A percentile compares a stretch with the other conserved stretches of the same genome.
Conservation (phyloP, 1,284 basidiomycete species). For the Cryptococcus jaspeensis region DNA sequence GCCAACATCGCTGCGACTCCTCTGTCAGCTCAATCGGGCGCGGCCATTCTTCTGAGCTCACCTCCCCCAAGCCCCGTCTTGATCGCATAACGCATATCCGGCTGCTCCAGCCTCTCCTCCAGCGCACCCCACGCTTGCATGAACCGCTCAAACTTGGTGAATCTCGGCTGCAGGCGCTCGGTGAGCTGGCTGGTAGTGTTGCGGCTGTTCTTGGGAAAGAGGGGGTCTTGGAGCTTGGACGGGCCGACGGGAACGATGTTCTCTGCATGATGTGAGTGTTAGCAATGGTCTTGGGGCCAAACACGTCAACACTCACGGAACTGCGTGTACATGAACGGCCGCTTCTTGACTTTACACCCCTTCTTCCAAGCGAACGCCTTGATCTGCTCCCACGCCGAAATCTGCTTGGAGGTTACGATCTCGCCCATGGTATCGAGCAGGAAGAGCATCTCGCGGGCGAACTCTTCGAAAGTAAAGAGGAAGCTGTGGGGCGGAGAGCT, state of each 20-base stretch:
- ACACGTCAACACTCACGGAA: constrained; percentile 30
- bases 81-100: constrained; percentile 80
- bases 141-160: constrained; percentile 61
- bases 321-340: constrained; percentile 34
- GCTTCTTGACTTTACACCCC: constrained; percentile 6
- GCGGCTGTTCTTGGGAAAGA: constrained; percentile 79
- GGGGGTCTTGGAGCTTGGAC: constrained; percentile 58
- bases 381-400: constrained; percentile 31
- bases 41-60: constrained; percentile 7
- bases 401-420: constrained; percentile 27
- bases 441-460: constrained; percentile 73
- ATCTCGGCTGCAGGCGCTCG: constrained; percentile 63
- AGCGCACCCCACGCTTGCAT: constrained; percentile 73
- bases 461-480: constrained; percentile 90
- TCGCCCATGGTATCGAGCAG: constrained; percentile 74
- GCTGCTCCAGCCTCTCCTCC: constrained; percentile 66
- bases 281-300: neutral
- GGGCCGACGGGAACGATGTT: constrained; percentile 62
- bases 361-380: constrained; percentile 14
- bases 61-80: constrained; percentile 64
- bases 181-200: constrained; percentile 81
- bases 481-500: constrained; percentile 63
- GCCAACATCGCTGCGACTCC: constrained; percentile 68
- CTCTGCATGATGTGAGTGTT: constrained; percentile 51
- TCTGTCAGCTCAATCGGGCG: neutral